Evolutionary conservation across 2,329 filamentous ascomycete species (phyloP).

Genomic region (Ascocoryne sarcoides): DNA sequence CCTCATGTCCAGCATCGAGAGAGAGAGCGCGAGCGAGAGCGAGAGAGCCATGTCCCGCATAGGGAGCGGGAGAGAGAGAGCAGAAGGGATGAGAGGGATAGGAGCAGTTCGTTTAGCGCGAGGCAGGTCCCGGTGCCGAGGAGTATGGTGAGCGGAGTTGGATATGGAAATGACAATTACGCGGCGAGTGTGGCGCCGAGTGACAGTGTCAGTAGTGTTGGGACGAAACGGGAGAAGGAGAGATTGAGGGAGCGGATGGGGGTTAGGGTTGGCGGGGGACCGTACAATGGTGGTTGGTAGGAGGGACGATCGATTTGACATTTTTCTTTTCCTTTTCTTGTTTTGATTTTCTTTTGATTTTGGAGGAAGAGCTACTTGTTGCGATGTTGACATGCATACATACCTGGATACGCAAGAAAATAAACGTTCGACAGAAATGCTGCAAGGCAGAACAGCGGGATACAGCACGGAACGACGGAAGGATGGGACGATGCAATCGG

Average conservation of each 20-base stretch:
- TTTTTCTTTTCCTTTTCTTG: not conserved
- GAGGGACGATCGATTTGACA: not conserved
- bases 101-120: conserved; percentile 13
- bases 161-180: conserved; percentile 26
- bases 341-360: not conserved
- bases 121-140: conserved; percentile 18
- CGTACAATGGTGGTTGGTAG: not conserved
- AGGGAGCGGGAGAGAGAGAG: conserved; percentile 2
- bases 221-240: conserved; percentile 28
- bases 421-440: not conserved
- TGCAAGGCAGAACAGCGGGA: not conserved
- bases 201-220: conserved; percentile 56
- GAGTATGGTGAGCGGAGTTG: conserved; percentile 9
- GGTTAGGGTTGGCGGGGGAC: not conserved
- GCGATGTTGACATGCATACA: not conserved
- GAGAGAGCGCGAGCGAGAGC: not conserved
- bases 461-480: not conserved
- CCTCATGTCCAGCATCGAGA: not conserved
- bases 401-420: not conserved
- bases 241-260: conserved; percentile 17
- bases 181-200: conserved; percentile 46
- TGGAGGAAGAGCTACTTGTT: not conserved
- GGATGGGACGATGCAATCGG: not conserved
- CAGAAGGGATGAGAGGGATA: not conserved
- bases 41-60: not conserved